Evolutionary conservation across 352 stramenopile species (phyloP).

Genomic region (Globisporangium rhizosaccharum): DNA sequence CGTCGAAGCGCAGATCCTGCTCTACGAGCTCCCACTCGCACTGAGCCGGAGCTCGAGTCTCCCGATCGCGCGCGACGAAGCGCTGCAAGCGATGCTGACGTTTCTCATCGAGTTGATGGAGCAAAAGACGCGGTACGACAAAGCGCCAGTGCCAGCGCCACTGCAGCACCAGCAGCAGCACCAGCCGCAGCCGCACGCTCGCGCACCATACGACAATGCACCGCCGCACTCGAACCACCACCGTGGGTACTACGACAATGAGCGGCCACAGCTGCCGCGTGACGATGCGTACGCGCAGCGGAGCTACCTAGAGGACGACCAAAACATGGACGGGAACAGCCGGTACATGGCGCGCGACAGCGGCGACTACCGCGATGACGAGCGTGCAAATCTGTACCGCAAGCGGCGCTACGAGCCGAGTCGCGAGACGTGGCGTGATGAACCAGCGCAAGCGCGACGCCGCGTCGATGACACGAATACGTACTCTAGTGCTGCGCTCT

Average conservation of each 20-base stretch:
- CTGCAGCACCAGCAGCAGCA: not conserved
- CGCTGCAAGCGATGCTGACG: slow-evolving; percentile 32
- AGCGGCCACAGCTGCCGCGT: no score
- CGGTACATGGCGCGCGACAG: not conserved
- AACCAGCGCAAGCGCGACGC: slow-evolving; percentile 3
- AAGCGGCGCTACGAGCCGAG: slow-evolving; percentile 15
- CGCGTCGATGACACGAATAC: not conserved
- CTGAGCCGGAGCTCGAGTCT: slow-evolving; percentile 19
- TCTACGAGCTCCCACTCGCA: slow-evolving; percentile 36
- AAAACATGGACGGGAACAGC: slow-evolving; percentile 1
- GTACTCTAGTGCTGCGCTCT: not conserved
- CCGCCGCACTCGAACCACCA: no score
- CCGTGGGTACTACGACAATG: no score
- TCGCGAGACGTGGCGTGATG: slow-evolving; percentile 1
- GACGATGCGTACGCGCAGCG: no score
- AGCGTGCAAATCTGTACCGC: slow-evolving; percentile 6
- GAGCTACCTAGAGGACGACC: not conserved
- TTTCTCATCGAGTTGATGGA: slow-evolving; percentile 36
- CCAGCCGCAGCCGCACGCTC: not conserved
- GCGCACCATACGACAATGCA: no score
- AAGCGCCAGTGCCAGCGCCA: not conserved
- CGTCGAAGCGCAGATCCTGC: slow-evolving; percentile 27
- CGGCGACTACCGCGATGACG: not conserved
- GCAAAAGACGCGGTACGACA: slow-evolving; percentile 13
- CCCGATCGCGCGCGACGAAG: slow-evolving; percentile 28